Evolutionary conservation across 2,329 filamentous ascomycete genomes (phyloP), one percentile per base, ranked within the genome.

Genomic region (Penicillium sp.): DNA sequence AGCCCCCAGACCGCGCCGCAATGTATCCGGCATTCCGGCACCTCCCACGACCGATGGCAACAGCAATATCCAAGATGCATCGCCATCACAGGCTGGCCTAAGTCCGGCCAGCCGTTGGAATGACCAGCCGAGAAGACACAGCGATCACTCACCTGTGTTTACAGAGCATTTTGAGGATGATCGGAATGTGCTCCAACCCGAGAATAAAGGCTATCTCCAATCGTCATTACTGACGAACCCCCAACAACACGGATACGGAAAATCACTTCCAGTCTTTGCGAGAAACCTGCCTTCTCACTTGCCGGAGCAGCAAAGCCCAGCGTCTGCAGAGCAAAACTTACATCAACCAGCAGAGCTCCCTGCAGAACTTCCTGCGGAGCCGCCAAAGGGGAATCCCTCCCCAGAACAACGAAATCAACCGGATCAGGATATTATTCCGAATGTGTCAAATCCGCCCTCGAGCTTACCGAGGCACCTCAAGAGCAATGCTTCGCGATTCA

Each of bases 401-500:
- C 48, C 53, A 15, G 24, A 49, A 28, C 47, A 44, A 20, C 15
- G 12, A 37, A 37, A 37, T 4, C 49, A 55, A 18, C 58, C 60
- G 38, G 66, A 65, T 13, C 55, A 63, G 38, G 65, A 66, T 57
- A 60, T 64, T 12, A 57, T 69, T 32, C 63, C 69, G 28, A 57
- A 63, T 46, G 57, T 64, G 32, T 55, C 62, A 10, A 62, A 61
- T 35, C 59, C 61, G 37, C 57, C 63, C 27, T 56, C 67, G 4
- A 68, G 68, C 5, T 52, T 76, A 31, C 75, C 75, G 2, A 74
- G 69, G 50, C 75, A 76, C 56, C 65, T 77, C 47, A 75, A 70
- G 49, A 84, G 81, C 59, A 81, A 78, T 62, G 79, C 81, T 0
- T 84, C 81, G 1, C 72, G 82, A 8, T 86, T 86, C 61, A 85